These are phyloP conservation scores for Parastagonospora nodorum DNA, from an alignment of 2,329 filamentous ascomycete species.

Conservation along the genomic window DNA sequence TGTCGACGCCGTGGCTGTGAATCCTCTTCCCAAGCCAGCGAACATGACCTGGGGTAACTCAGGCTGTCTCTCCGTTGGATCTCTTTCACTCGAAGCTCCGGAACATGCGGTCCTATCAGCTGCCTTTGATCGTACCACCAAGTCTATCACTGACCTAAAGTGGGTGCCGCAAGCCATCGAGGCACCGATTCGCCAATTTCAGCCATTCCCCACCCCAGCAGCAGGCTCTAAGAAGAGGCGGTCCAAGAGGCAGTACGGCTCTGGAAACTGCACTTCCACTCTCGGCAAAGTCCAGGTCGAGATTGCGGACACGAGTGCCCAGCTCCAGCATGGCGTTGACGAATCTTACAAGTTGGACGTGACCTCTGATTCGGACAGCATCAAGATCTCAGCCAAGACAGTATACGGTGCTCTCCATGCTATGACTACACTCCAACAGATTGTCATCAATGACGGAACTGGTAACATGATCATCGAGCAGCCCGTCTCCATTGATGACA, in stretches of 20 bases:
- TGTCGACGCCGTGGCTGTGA: slow-evolving; percentile 55
- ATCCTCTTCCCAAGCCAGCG: slow-evolving; percentile 60
- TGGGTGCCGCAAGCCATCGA: slow-evolving; percentile 62
- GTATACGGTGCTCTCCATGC: slow-evolving; percentile 62
- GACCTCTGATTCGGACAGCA: slow-evolving; percentile 42
- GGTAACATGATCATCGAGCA: slow-evolving; percentile 58
- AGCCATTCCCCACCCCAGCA: slow-evolving; percentile 56
- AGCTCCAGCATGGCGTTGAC: slow-evolving; percentile 61
- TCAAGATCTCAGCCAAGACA: slow-evolving; percentile 57
- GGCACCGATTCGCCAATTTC: slow-evolving; percentile 56
- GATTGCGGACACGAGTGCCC: slow-evolving; percentile 52
- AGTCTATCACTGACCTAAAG: slow-evolving; percentile 55
- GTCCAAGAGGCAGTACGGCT: slow-evolving; percentile 25
- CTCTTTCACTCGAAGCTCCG: slow-evolving; percentile 48
- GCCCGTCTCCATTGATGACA: slow-evolving; percentile 57
- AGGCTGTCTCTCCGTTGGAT: slow-evolving; percentile 53
- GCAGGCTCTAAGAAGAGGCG: slow-evolving; percentile 23
- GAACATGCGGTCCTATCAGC: slow-evolving; percentile 44
- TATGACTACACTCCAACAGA: slow-evolving; percentile 62
- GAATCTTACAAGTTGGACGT: slow-evolving; percentile 61
- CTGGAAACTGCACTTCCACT: slow-evolving; percentile 31
- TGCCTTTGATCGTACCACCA: slow-evolving; percentile 58
- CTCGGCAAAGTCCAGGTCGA: slow-evolving; percentile 54
- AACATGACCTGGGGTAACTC: slow-evolving; percentile 59
- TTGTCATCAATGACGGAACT: slow-evolving; percentile 56